phyloP scores from a whole-genome alignment of 805 yeast species.

The Candida nanaspora region DNA sequence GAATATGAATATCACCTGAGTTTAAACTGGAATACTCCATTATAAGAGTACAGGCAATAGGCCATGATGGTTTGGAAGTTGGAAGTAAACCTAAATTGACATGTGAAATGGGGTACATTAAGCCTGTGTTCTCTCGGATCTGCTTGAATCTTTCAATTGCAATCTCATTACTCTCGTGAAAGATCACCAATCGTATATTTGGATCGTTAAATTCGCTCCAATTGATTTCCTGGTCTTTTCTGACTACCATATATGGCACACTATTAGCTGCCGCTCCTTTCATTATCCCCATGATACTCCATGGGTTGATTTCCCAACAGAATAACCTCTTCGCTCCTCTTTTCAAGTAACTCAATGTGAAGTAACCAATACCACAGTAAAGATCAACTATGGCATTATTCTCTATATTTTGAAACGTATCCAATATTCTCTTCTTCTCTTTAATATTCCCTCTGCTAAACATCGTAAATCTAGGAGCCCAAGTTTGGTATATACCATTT shows the following conservation, averaged over 20 bases:
- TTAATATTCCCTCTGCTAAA: slow-evolving; percentile 82
- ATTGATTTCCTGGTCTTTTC: slow-evolving; percentile 13
- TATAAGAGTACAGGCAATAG: slow-evolving; percentile 27
- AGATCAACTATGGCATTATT: slow-evolving; percentile 53
- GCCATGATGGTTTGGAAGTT: slow-evolving; percentile 58
- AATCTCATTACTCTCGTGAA: slow-evolving; percentile 54
- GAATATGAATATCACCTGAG: slow-evolving; percentile 46
- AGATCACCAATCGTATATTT: slow-evolving; percentile 35
- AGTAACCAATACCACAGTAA: slow-evolving; percentile 84
- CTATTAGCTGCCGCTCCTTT: slow-evolving; percentile 46
- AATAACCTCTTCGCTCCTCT: slow-evolving; percentile 45
- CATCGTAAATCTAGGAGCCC: slow-evolving; percentile 88
- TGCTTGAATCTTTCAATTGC: slow-evolving; percentile 35
- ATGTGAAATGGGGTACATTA: slow-evolving; percentile 36
- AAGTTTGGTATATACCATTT: slow-evolving; percentile 67
- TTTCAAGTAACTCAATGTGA: slow-evolving; percentile 59
- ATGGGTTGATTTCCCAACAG: slow-evolving; percentile 82
- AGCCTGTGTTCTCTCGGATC: slow-evolving; percentile 2
- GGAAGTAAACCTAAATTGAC: slow-evolving; percentile 80
- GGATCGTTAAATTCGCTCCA: slow-evolving; percentile 17
- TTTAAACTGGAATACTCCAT: slow-evolving; percentile 4
- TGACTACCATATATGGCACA: slow-evolving; percentile 30
- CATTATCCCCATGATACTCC: slow-evolving; percentile 70
- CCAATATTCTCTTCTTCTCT: slow-evolving; percentile 64
- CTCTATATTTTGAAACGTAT: slow-evolving; percentile 28